Evolutionary conservation across 345 rosid species (phyloP), one percentile per base, ranked within the genome.

Genomic region (Durio zibethinus): DNA sequence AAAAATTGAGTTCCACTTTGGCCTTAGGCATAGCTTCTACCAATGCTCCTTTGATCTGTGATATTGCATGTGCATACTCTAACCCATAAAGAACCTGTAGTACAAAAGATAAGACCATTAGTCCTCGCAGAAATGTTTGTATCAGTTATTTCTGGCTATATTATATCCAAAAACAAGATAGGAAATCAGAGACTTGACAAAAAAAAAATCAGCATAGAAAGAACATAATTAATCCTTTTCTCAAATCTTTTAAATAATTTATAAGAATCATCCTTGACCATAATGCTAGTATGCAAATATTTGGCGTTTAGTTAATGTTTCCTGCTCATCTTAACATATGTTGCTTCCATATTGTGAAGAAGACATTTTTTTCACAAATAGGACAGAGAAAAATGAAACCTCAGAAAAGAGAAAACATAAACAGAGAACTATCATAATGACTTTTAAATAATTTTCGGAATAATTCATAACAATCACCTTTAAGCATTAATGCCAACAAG

Each of bases 51-150:
- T 52, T 81, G 43, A 96, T 73, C 67, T 76, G 66, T 12, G 85
- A 85, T 74, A 93, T 85, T 42, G 88, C 86, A 79, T 90, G 85
- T 1, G 94, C 88, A 73, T 89, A 93, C 72, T 93, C 99, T 83
- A 96, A 87, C 72, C 99, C 98, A 83, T 86, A 96, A 33, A 96
- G 97, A 33, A 87, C 90, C 99, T 96, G 86, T 72, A 87, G 2
- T 50, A 62, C 50, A 25, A 71, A n/a, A 65, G 65, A 38, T 48
- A 70, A 36, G 35, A 20, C 11, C 33, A 36, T 53, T 73, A 11
- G 47, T 56, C 29, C 20, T 35, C 62, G 21, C n/a, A 27, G 40
- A 70, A n/a, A 48, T 2, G 42, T 69, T 7, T 47, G 10, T 23
- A 23, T 21, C 4, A 70, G 36, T 53, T 29, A 29, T 25, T 64